Conservation (phyloP, 2,329 filamentous ascomycete species). For the Cladosporium sp. region DNA sequence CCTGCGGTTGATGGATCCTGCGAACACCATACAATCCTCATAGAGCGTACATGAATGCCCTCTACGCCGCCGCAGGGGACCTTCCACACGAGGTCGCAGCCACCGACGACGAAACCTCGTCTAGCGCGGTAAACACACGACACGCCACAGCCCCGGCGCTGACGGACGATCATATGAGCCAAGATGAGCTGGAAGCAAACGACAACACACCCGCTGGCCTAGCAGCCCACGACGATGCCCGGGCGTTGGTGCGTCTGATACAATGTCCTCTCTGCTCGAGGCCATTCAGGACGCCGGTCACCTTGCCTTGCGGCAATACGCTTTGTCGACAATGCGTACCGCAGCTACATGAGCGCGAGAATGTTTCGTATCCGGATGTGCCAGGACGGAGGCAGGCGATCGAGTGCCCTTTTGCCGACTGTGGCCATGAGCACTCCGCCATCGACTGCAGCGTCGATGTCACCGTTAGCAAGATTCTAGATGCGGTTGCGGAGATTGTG, state of each 20-base stretch:
- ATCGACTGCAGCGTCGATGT: conserved; percentile 77
- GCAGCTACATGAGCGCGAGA: conserved; percentile 56
- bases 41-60: conserved; percentile 8
- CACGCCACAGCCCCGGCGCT: conserved; percentile 7
- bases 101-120: neutral
- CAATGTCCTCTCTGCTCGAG: conserved; percentile 73
- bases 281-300: conserved; percentile 64
- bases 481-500: conserved; percentile 55
- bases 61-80: conserved; percentile 5
- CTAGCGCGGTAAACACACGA: neutral
- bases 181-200: conserved; percentile 33
- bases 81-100: conserved; percentile 1
- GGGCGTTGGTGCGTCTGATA: conserved; percentile 66
- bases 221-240: conserved; percentile 52
- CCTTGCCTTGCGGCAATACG: conserved; percentile 76
- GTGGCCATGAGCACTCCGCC: conserved; percentile 66
- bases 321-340: conserved; percentile 75
- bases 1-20: conserved; percentile 3
- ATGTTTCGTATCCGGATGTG: conserved; percentile 73
- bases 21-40: neutral
- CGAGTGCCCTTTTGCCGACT: conserved; percentile 66
- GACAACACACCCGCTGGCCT: conserved; percentile 35
- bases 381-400: conserved; percentile 66
- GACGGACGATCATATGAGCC: conserved; percentile 38
- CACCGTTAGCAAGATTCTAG: conserved; percentile 66